These are phyloP conservation scores for Psilocybe subaeruginosa DNA, from an alignment of 768 basidiomycete genomes.

Conservation along the genomic window DNA sequence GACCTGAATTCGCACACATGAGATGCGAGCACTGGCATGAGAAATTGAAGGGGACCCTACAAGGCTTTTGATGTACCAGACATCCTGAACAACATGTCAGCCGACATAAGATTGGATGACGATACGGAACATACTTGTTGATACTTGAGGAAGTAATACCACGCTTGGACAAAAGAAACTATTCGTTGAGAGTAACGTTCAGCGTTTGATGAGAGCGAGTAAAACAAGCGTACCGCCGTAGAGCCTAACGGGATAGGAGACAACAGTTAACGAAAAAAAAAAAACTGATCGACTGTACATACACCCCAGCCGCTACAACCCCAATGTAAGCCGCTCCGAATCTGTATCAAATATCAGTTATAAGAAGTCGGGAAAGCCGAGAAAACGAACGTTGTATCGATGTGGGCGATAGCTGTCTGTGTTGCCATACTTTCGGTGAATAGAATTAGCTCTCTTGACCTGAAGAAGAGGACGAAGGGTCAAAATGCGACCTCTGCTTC, in stretches of 20 bases:
- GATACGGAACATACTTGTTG: constrained; percentile 30
- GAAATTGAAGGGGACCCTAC: constrained; percentile 29
- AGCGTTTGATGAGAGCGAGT: background rate
- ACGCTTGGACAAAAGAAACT: constrained; percentile 62
- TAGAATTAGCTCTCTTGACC: constrained; percentile 3
- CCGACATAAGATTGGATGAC: constrained; percentile 1
- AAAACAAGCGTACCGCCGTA: constrained; percentile 50
- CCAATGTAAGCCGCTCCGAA: constrained; percentile 56
- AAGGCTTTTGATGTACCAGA: constrained; percentile 54
- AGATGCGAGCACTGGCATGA: background rate
- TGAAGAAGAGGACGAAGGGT: constrained; percentile 14
- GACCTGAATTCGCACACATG: constrained; percentile 35
- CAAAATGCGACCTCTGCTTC: constrained; percentile 10
- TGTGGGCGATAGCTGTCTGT: constrained; percentile 10
- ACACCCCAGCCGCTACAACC: constrained; percentile 51
- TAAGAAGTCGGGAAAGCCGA: background rate
- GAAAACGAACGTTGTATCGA: constrained; percentile 27
- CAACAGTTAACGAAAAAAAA: background rate
- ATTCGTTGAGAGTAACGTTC: constrained; percentile 3
- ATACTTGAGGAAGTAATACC: constrained; percentile 57
- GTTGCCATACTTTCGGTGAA: constrained; percentile 11
- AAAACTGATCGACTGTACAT: constrained; percentile 21
- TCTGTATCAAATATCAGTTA: constrained; percentile 26
- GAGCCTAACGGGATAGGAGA: constrained; percentile 32
- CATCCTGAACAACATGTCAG: constrained; percentile 34